Conservation (phyloP, 2,329 filamentous ascomycete genomes). For the Scortechinia acanthostroma region DNA sequence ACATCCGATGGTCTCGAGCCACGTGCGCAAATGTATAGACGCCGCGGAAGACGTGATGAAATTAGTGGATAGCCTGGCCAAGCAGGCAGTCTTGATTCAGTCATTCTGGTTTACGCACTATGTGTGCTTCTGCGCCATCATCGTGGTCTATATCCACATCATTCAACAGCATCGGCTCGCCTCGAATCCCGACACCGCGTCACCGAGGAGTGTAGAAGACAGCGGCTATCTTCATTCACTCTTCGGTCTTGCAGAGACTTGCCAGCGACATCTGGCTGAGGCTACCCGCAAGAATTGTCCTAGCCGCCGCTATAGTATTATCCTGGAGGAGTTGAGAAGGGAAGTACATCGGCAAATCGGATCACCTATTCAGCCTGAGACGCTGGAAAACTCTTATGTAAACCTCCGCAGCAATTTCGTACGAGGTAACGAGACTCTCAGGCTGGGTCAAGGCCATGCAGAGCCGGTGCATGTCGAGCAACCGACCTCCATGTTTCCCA, state of each 20-base stretch:
- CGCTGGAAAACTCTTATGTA: too few relatives aligned
- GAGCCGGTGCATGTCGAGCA: too few relatives aligned
- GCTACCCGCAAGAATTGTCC: not conserved
- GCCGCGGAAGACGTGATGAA: not conserved
- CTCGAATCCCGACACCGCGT: not conserved
- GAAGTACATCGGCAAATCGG: not conserved
- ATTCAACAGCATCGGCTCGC: conserved; percentile 7
- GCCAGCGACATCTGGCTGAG: not conserved
- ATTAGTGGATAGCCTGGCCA: conserved; percentile 11
- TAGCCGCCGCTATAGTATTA: not conserved
- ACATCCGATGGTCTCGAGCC: not conserved
- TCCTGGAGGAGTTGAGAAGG: not conserved
- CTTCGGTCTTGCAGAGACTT: not conserved
- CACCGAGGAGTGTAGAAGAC: too few relatives aligned
- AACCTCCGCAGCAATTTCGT: too few relatives aligned
- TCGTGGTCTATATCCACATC: conserved; percentile 10
- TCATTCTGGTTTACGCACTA: not conserved
- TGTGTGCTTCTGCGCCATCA: conserved; percentile 13
- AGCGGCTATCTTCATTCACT: not conserved
- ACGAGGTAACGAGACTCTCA: too few relatives aligned
- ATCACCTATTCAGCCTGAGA: too few relatives aligned
- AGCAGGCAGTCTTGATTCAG: conserved; percentile 8
- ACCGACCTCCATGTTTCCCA: too few relatives aligned
- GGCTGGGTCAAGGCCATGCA: too few relatives aligned
- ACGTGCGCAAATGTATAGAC: not conserved